Percentiles rank a stretch among this genome's conserved stretches.
Conservation (phyloP, 1,139 yeast genomes). For the Debaryomycetaceae sp. region DNA sequence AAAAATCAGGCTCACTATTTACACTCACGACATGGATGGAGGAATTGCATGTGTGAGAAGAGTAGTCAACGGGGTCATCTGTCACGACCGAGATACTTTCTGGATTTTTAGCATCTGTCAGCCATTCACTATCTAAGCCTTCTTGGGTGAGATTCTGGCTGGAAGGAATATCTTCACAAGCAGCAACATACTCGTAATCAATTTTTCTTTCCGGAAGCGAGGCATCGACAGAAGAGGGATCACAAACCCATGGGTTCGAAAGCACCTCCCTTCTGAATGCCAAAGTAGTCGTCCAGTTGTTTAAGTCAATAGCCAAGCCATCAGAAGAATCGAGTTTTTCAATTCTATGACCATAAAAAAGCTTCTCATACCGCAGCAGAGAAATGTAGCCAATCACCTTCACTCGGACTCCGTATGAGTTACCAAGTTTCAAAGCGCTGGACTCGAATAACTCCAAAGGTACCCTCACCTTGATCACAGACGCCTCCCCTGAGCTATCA, state of each 20-base stretch:
- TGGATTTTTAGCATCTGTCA: neutral
- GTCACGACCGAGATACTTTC: constrained; percentile 1
- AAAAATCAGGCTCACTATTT: constrained; percentile 12
- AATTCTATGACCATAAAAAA: constrained; percentile 22
- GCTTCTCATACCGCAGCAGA: constrained; percentile 10
- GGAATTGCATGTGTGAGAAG: constrained; percentile 1
- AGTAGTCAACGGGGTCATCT: neutral
- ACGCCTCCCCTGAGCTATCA: constrained; percentile 13
- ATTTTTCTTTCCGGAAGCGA: neutral
- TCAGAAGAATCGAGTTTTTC: constrained; percentile 15
- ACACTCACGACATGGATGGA: constrained; percentile 13
- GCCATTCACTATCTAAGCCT: neutral
- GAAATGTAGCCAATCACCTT: constrained; percentile 12
- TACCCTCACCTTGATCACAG: constrained; percentile 10
- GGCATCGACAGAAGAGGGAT: constrained; percentile 8
- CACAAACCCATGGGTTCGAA: constrained; percentile 22
- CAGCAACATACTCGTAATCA: constrained; percentile 6
- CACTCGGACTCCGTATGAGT: constrained; percentile 15
- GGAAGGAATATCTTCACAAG: constrained; percentile 3
- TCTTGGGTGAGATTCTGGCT: constrained; percentile 1
- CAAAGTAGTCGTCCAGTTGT: constrained; percentile 32
- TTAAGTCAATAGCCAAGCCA: constrained; percentile 22
- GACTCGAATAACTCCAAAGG: constrained; percentile 7
- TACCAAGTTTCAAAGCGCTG: constrained; percentile 9
- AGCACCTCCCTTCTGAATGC: constrained; percentile 17